Evolutionary conservation across 495 filamentous ascomycete genomes (phyloP), one percentile per base, ranked within the genome.

Genomic region (Choiromyces venosus): DNA sequence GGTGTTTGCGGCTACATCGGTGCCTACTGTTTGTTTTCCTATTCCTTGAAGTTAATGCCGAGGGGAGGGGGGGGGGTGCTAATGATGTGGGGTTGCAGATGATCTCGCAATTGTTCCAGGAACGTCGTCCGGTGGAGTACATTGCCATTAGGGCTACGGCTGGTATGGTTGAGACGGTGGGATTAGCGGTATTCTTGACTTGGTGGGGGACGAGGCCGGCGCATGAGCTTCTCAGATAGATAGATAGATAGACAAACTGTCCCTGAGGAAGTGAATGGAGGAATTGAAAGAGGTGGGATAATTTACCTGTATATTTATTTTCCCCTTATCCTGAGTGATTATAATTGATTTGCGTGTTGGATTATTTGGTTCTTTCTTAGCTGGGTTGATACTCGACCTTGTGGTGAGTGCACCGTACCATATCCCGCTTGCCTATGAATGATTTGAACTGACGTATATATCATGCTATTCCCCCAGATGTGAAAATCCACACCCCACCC

Each of bases 201-300:
- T 99, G 91, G 90, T 99, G 95, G 95, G 95, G 95, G 76, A 97
- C 94, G 69, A 89, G 91, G 78, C 96, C 93, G 82, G 79, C 74
- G 18, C 78, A 80, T 39, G 79, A 80, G 66, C 70, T 80, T 4
- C 70, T 80, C n/a, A 73, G 74, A 71, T 80, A 80, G n/a, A 14
- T 0, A 14, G 52, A 61, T 56, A n/a, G n/a, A n/a, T n/a, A n/a
- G n/a, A n/a, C 8, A 29, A n/a, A n/a, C n/a, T n/a, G n/a, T n/a
- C 14, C 46, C n/a, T 7, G 7, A 10, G n/a, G 46, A 29, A 56
- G 46, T 29, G n/a, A 12, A 29, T 14, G 9, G n/a, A 56, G 46
- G 18, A 8, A 42, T 10, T 18, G 10, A 25, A n/a, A 56, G 46
- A 25, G 46, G 9, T n/a, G 29, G 46, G 46, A 10, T 4, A 56